Evolutionary conservation across 2,329 filamentous ascomycete genomes (phyloP), one percentile per base, ranked within the genome.

Genomic region (Talaromyces sp.): DNA sequence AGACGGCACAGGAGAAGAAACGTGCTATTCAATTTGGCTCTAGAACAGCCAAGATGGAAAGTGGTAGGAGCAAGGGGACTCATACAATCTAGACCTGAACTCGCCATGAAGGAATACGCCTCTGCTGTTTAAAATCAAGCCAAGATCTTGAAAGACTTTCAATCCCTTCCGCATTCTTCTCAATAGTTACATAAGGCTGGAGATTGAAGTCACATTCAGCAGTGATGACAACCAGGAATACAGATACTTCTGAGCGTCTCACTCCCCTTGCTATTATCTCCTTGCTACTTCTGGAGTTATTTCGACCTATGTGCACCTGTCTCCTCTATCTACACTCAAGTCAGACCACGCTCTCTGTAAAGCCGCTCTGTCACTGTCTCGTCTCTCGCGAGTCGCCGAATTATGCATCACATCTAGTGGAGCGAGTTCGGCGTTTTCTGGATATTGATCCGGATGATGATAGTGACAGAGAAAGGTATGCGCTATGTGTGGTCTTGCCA

Each of bases 1-100:
- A 78, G 6, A 91, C 93, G 1, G 89, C 94, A 4, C 80, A 80
- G n/a, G 93, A 98, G 78, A 97, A 95, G 83, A 99, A 99, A 79
- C 84, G 93, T 73, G 94, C 94, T 19, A 93, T 93, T 65, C 91
- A 95, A 77, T 95, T 95, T 72, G 91, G 91, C 14, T 87, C 91
- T 3, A 83, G 90, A 69, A 93, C 91, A 3, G 91, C 91, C 14
- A 95, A 93, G 80, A 93, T 94, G 88, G 88, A 92, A 73, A 78
- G 72, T 56, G 78, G 82, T 43, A 86, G 82, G 71, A 85, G 85
- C 13, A 92, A 90, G 71, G 90, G 90, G 0, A 92, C 90, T 3
- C 85, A 87, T 5, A 54, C 50, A 24, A 66, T 66, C 33, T 66
- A 57, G 27, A 60, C 22, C 22, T 22, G 22, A 22, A 22, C 22